phyloP scores from a whole-genome alignment of 192 early-diverging fungal species.

The Podila epicladia region DNA sequence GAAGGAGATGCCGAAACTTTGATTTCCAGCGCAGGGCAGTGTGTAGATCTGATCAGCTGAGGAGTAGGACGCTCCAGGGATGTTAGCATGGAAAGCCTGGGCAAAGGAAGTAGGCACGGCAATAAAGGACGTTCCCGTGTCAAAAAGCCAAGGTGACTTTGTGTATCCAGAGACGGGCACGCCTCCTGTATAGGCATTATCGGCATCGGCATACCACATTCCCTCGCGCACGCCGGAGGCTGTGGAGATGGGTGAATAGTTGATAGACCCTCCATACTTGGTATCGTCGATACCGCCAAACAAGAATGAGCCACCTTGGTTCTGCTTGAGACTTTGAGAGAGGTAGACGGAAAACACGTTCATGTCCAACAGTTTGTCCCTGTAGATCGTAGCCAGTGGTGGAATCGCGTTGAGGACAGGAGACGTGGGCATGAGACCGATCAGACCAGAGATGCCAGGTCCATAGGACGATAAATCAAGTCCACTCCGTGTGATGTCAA shows the following conservation, averaged over 20 bases:
- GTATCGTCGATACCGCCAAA: constrained; percentile 24
- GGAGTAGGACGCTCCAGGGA: constrained; percentile 14
- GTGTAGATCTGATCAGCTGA: constrained; percentile 12
- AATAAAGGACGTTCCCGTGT: constrained; percentile 27
- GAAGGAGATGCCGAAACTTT: constrained; percentile 19
- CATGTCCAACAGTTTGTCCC: constrained; percentile 12
- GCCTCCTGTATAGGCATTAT: constrained; percentile 7
- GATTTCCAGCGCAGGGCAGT: constrained; percentile 8
- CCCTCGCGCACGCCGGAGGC: constrained; percentile 8
- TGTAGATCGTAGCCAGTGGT: constrained; percentile 10
- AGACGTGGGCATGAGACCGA: constrained; percentile 19
- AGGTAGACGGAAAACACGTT: constrained; percentile 24
- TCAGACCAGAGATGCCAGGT: constrained; percentile 16
- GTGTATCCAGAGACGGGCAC: constrained; percentile 14
- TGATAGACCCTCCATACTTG: constrained; percentile 7
- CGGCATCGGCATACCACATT: constrained; percentile 22
- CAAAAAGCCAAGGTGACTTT: constrained; percentile 20
- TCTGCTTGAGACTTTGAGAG: constrained; percentile 4
- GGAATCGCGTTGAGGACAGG: constrained; percentile 16
- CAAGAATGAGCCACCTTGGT: constrained; percentile 23
- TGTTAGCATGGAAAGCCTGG: constrained; percentile 12
- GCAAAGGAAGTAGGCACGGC: constrained; percentile 17
- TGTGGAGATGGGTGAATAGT: constrained; percentile 13
- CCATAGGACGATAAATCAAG: constrained; percentile 19
- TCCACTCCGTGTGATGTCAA: constrained; percentile 17